Evolutionary conservation across 2,329 filamentous ascomycete genomes (phyloP).

Genomic region (Botrytis elliptica): DNA sequence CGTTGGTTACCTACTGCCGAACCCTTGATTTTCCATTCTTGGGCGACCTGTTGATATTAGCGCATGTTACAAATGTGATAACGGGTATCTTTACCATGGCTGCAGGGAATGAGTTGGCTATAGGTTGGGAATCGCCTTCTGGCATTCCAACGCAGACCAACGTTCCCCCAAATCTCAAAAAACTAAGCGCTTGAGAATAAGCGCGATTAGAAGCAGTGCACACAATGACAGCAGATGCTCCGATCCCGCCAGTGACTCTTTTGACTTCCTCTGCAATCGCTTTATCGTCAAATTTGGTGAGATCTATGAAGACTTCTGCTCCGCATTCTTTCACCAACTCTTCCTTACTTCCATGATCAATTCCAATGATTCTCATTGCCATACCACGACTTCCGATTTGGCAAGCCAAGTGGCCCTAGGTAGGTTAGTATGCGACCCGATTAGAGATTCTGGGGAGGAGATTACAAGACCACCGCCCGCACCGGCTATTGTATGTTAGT

Average conservation of each 20-base stretch:
- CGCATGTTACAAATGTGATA: constrained; percentile 12
- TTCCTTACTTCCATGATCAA: constrained; percentile 63
- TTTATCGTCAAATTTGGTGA: constrained; percentile 52
- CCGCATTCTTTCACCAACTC: constrained; percentile 57
- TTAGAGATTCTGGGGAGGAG: background rate
- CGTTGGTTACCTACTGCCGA: constrained; percentile 51
- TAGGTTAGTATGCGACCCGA: constrained; percentile 10
- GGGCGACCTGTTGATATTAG: constrained; percentile 35
- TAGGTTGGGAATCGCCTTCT: constrained; percentile 45
- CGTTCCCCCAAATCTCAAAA: constrained; percentile 50
- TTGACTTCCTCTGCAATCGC: constrained; percentile 55
- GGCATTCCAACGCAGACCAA: constrained; percentile 54
- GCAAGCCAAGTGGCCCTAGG: constrained; percentile 56
- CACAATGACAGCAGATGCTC: constrained; percentile 59
- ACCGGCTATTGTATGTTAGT: constrained; percentile 43
- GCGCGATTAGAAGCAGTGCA: constrained; percentile 51
- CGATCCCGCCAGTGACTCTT: constrained; percentile 55
- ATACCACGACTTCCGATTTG: constrained; percentile 61
- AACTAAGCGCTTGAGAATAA: constrained; percentile 48
- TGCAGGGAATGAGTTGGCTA: constrained; percentile 46
- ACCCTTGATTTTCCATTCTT: constrained; percentile 48
- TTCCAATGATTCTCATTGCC: constrained; percentile 62
- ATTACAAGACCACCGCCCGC: constrained; percentile 58
- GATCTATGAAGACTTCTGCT: constrained; percentile 64
- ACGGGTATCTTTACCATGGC: constrained; percentile 32